Base-by-base conservation (phyloP, 2,329 filamentous ascomycete genomes). In the Colletotrichum filicis region DNA sequence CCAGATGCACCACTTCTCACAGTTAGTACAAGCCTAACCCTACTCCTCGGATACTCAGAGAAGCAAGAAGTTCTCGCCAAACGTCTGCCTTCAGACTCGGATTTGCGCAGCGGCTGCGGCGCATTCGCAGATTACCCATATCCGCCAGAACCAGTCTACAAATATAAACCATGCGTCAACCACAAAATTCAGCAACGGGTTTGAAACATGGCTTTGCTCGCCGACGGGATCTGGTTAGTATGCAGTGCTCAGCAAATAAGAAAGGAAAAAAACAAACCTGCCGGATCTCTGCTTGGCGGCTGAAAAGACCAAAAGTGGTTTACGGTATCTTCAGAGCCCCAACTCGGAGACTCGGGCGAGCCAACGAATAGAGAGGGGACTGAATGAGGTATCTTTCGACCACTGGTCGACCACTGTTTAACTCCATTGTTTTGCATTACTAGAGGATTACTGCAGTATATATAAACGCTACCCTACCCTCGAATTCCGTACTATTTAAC, bases 171-270 rank as follows among this genome's bases (percentile, higher is more conserved):
- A 49, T 49, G 42, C 42, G 19, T 8, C 42, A 5, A 49, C 16
- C 19, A 49, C 19, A 11, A 49, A 49, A 4, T 49, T 22, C 42
- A 49, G 42, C 42, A 49, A 22, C 4, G n/a, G 7, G 12, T 52
- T 37, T 46, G 59, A 62, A 49, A 62, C 37, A 49, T 30, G 37
- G 59, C 24, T 49, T 61, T 16, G 24, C 26, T 37, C 58, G 35
- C 46, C 63, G 26, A 60, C 19, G n/a, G 49, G 55, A 66, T 66
- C 64, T 66, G 53, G 59, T 66, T 49, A 35, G 32, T 35, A 66
- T 59, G 64, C 35, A 60, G 55, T 55, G 35, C 53, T 55, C 22
- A 56, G 56, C 26, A 66, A 26, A 12, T 8, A 28, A 46, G 35
- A n/a, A 63, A 42, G 28, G 42, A 52, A 52, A 49, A 35, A 53